Conservation (phyloP, 1,284 basidiomycete genomes). For the Chondrostereum purpureum region DNA sequence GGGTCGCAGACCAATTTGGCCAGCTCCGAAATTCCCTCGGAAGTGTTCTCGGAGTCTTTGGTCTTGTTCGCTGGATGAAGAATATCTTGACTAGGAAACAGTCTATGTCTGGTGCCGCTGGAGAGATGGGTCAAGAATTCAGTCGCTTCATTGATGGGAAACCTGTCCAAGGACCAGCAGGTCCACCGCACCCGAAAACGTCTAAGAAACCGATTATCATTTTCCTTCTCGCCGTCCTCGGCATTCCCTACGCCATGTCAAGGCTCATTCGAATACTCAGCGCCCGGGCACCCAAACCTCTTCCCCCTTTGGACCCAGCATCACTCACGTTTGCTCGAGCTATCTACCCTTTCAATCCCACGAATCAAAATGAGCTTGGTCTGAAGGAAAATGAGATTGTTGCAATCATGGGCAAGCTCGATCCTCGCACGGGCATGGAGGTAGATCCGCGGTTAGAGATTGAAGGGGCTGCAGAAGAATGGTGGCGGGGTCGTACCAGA, state of each 20-base stretch:
- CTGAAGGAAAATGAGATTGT: slow-evolving; percentile 92
- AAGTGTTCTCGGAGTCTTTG: slow-evolving; percentile 89
- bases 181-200: slow-evolving; percentile 45
- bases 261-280: slow-evolving; percentile 80
- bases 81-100: slow-evolving; percentile 52
- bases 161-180: slow-evolving; percentile 50
- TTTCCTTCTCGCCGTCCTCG: slow-evolving; percentile 94
- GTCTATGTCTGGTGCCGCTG: slow-evolving; percentile 23
- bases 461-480: slow-evolving; percentile 56
- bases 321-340: slow-evolving; percentile 86
- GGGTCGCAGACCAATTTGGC: slow-evolving; percentile 93
- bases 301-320: slow-evolving; percentile 65
- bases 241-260: slow-evolving; percentile 92
- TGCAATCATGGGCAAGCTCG: slow-evolving; percentile 82
- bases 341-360: slow-evolving; percentile 74
- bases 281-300: slow-evolving; percentile 46
- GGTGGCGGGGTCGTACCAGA: slow-evolving; percentile 95
- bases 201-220: slow-evolving; percentile 89
- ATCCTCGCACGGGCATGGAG: slow-evolving; percentile 62
- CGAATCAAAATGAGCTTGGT: slow-evolving; percentile 72
- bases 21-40: slow-evolving; percentile 89
- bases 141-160: slow-evolving; percentile 62
- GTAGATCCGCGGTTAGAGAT: slow-evolving; percentile 70
- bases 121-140: slow-evolving; percentile 51
- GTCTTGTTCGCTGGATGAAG: slow-evolving; percentile 79